Conservation (phyloP, 2,329 filamentous ascomycete genomes). For the Ceratocystis albifundus region DNA sequence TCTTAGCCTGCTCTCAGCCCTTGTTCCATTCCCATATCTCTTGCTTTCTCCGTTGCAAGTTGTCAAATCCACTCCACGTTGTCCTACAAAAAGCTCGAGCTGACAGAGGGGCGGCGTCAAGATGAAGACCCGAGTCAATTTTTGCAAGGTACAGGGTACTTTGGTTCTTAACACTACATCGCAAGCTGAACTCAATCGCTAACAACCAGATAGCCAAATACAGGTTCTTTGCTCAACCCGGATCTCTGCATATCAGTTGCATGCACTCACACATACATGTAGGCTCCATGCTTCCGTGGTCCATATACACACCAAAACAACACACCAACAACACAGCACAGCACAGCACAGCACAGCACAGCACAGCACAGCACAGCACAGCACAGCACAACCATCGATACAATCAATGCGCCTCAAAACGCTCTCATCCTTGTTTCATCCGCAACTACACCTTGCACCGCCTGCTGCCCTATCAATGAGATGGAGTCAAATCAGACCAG, state of each 20-base stretch:
- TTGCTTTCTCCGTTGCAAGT: neutral
- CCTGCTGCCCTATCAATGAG: neutral
- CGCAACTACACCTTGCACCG: neutral
- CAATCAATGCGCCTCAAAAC: neutral
- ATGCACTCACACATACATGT: neutral
- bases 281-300: neutral
- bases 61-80: neutral
- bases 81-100: neutral
- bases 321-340: neutral
- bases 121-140: neutral
- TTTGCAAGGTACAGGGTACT: conserved; percentile 9
- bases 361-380: neutral
- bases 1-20: neutral
- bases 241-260: neutral
- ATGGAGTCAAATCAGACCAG: neutral
- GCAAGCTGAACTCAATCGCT: neutral
- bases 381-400: neutral
- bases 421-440: neutral
- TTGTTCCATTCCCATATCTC: neutral
- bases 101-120: conserved; percentile 1
- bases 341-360: neutral
- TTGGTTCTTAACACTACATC: neutral
- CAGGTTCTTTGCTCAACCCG: neutral
- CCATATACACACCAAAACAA: neutral
- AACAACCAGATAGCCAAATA: neutral